A percentile compares a stretch with the other conserved stretches of the same genome.
These are phyloP conservation scores for Zoysia pacifica DNA, from an alignment of 176 grass and related monocot species.

Conservation along the genomic window DNA sequence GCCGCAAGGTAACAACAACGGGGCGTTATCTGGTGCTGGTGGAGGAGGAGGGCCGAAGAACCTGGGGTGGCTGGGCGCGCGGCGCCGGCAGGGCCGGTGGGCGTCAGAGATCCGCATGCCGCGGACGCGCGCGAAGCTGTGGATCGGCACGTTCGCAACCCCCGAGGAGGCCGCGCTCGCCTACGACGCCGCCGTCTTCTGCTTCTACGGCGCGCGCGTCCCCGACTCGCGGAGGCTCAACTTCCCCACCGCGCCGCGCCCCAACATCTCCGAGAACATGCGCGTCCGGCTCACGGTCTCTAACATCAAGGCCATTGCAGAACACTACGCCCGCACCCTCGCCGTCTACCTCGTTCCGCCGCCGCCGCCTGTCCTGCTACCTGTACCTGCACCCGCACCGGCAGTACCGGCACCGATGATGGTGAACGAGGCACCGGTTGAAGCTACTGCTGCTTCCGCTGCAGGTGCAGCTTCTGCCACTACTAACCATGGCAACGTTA, in stretches of 20 bases:
- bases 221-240: background rate
- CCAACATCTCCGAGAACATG: too few species aligned
- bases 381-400: background rate
- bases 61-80: constrained; percentile 25
- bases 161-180: constrained; percentile 37
- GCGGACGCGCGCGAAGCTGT: constrained; percentile 2
- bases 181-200: constrained; percentile 46
- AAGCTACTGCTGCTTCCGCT: background rate
- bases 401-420: too few species aligned
- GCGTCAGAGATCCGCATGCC: constrained; percentile 52
- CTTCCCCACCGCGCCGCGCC: too few species aligned
- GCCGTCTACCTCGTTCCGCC: background rate
- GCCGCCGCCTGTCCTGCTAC: too few species aligned
- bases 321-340: too few species aligned
- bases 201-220: constrained; percentile 33
- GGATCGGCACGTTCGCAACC: constrained; percentile 40
- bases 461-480: background rate
- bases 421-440: background rate
- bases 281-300: too few species aligned
- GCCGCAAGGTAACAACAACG: too few species aligned
- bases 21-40: background rate
- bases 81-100: constrained; percentile 30
- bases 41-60: background rate
- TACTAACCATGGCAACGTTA: background rate
- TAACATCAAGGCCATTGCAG: too few species aligned